Percentiles rank a stretch among this genome's conserved stretches.
Conservation (phyloP, 148 eudicot genomes). For the Fagopyrum esculentum region DNA sequence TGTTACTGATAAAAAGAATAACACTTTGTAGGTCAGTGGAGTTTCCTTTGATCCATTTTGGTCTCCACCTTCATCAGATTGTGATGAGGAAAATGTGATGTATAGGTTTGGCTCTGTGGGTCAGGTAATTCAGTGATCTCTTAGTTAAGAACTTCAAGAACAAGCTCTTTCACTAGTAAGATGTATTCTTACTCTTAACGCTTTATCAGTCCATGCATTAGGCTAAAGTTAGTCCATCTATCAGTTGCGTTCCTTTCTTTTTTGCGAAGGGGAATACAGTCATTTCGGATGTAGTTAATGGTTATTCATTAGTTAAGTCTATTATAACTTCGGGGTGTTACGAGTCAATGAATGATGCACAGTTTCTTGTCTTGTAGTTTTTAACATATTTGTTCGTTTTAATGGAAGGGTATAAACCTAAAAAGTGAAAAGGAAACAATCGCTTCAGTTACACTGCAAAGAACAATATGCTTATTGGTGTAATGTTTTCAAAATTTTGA, state of each 20-base stretch:
- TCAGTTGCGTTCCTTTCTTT: neutral
- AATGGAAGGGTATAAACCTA: neutral
- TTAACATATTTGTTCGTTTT: neutral
- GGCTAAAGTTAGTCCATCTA: neutral
- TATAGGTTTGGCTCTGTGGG: conserved; percentile 92
- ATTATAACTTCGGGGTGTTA: too few relatives aligned
- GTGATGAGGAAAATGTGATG: conserved; percentile 47
- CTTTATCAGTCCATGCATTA: too few relatives aligned
- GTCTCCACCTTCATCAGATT: conserved; percentile 70
- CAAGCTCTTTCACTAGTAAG: too few relatives aligned
- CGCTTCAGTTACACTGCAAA: neutral
- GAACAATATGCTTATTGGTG: neutral
- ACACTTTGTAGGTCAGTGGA: conserved; percentile 65
- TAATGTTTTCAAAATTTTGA: neutral
- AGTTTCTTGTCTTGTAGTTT: neutral
- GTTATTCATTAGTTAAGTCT: neutral
- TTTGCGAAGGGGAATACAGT: neutral
- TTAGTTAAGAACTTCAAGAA: neutral
- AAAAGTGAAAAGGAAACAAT: neutral
- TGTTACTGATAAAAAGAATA: neutral
- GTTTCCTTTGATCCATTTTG: conserved; percentile 83
- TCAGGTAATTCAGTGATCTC: conserved; percentile 37
- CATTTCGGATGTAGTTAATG: neutral
- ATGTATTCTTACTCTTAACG: too few relatives aligned
- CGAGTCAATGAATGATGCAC: neutral